Evolutionary conservation across 345 rosid species (phyloP), one percentile per base, ranked within the genome.

Genomic region (Capsella bursapastoris): DNA sequence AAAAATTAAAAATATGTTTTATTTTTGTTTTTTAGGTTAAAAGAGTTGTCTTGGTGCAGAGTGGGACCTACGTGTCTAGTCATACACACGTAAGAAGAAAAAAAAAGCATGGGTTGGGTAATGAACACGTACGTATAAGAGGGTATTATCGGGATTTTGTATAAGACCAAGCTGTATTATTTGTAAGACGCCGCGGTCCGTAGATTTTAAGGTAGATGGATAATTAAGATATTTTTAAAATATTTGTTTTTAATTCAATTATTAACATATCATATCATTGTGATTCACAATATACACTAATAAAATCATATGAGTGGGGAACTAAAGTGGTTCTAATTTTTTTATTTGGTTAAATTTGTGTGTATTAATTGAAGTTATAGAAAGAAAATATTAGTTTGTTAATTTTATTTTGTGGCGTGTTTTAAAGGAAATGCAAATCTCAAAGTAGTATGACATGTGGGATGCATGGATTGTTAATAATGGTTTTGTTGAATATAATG

Each of bases 11-110:
- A 22, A 22, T 22, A 22, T 22, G 25, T 29, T 3, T 10, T 55
- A 7, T 28, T 29, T 31, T 45, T 14, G 8, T 50, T 59, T 41
- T 32, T 16, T 51, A 38, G 49, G 73, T 29, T 49, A 12, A 58
- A 55, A 37, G 70, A 56, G 74, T 53, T 78, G 81, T 78, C 77
- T 59, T 22, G 64, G 60, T 27, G 77, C 47, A n/a, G 28, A 53
- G 68, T 72, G 77, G 77, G 73, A 0, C 70, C 77, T 41, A 72
- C 69, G 45, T 59, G n/a, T 66, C 81, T 71, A 78, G 81, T 78
- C 81, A 78, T 60, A 66, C 4, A 66, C 81, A 78, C 73, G 77
- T 78, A 65, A 62, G 70, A 32, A 25, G 48, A 10, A 62, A 16
- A 3, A 3, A 6, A 56, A 61, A 76, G 45, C 70, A 51, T 45